Evolutionary conservation across 2,329 filamentous ascomycete genomes (phyloP), one percentile per base, ranked within the genome.

Genomic region (Beauveria bassiana): DNA sequence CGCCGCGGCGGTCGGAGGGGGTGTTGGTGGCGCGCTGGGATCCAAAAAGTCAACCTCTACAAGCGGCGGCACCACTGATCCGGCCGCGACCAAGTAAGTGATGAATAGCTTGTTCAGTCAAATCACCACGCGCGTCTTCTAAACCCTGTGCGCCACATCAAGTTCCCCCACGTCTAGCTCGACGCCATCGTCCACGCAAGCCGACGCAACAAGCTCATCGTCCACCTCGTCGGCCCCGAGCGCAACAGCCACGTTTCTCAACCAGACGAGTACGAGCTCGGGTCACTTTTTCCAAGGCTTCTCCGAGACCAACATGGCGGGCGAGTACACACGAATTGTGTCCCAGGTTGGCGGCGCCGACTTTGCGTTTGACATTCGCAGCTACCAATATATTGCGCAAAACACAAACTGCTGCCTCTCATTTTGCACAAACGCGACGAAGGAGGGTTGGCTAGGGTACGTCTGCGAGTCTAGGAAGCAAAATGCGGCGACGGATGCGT

Each of bases 271-370:
- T 8, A 65, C 66, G 0, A 34, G 28, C 18, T 50, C 53, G 1
- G 61, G 63, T 1, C 69, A 70, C 24, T 67, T 66, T 5, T 75
- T 75, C 67, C 73, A 75, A 57, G 72, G 62, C 8, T 75, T 69
- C 52, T 66, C 68, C 1, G 62, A 63, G 7, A 1, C 49, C 3
- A 64, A 70, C 46, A 73, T 67, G 62, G 31, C 16, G 2, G 71
- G 71, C 18, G 59, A 65, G 0, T 55, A 50, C 26, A 70, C 72
- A 5, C n/a, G 59, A 0, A 51, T 74, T 34, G 58, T 67, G 45
- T 31, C 24, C 12, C 57, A 68, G 5, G 68, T 71, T 51, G 70
- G 68, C 20, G 67, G 63, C 54, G 62, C 61, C n/a, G 64, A 69
- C 49, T 63, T 68, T 20, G 50, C 53, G n/a, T 66, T 68, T 46